These are phyloP conservation scores for Stachybotrys chartarum DNA, from an alignment of 2,329 filamentous ascomycete genomes.

Conservation along the genomic window DNA sequence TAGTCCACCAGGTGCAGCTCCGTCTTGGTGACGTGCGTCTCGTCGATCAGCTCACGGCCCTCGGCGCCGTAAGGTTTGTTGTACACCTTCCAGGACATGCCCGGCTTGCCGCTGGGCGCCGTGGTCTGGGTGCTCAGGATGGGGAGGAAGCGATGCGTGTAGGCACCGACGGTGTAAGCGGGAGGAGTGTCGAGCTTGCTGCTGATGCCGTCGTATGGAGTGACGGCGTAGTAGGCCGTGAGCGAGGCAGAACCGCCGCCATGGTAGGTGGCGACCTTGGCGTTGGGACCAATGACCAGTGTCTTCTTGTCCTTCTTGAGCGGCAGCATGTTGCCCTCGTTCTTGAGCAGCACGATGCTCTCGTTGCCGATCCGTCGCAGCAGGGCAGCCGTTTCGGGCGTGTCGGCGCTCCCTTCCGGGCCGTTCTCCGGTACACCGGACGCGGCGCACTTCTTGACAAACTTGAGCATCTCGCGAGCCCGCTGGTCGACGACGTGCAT, in stretches of 20 bases:
- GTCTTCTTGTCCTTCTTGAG: slow-evolving; percentile 55
- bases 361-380: slow-evolving; percentile 61
- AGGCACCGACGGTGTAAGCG: slow-evolving; percentile 51
- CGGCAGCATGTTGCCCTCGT: slow-evolving; percentile 59
- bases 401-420: slow-evolving; percentile 47
- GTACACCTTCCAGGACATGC: slow-evolving; percentile 57
- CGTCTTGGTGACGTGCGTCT: slow-evolving; percentile 38
- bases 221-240: slow-evolving; percentile 59
- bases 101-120: slow-evolving; percentile 43
- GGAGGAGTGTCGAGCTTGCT: slow-evolving; percentile 37
- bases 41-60: slow-evolving; percentile 43
- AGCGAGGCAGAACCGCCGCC: slow-evolving; percentile 60
- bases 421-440: slow-evolving; percentile 48
- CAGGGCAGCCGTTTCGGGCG: slow-evolving; percentile 53
- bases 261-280: slow-evolving; percentile 48
- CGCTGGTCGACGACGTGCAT: slow-evolving; percentile 49
- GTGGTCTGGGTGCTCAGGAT: slow-evolving; percentile 46
- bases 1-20: slow-evolving; percentile 44
- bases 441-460: slow-evolving; percentile 50
- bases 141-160: slow-evolving; percentile 58
- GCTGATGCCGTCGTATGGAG: slow-evolving; percentile 64
- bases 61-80: slow-evolving; percentile 45
- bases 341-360: slow-evolving; percentile 68
- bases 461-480: slow-evolving; percentile 48
- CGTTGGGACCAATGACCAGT: slow-evolving; percentile 50